Base-by-base conservation (phyloP, 306 rosid species). In the Heteromeles arbutifolia region DNA sequence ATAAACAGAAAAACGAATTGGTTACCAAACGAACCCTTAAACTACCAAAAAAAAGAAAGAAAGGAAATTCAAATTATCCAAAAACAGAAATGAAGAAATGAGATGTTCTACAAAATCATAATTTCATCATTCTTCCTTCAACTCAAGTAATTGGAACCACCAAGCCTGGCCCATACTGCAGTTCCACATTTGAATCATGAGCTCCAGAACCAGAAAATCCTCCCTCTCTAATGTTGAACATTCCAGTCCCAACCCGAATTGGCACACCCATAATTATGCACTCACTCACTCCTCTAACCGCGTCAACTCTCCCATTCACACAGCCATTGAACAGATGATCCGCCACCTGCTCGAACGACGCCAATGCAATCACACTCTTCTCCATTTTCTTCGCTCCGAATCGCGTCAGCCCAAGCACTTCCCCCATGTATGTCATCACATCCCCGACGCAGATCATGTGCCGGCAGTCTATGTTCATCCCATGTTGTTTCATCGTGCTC, bases 371-470 rank as follows among this genome's bases (percentile, higher is more conserved):
- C 4, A 88, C 86, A 79, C 98, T 87, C 82, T 87, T 91, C 61
- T 83, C 97, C 97, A 94, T 94, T 83, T 91, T 90, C 69, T 90
- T 88, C 74, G 90, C 89, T 69, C 97, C 95, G 72, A 86, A 85
- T 85, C 93, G 90, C 15, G 93, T 94, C 78, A 91, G 87, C 45
- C 98, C 98, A 21, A 88, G 92, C 84, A 88, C 85, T 78, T 82
- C 83, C 71, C 97, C 97, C 85, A 85, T 82, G 79, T 68, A 79
- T 25, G 96, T 92, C 97, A 94, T 94, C 77, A 94, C 81, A 85
- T 94, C 98, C 31, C 96, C 97, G 45, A 94, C 86, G 80, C 92
- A 97, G 91, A 88, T 92, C 91, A 92, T 92, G 83, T 94, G 98
- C 50, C 96, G 95, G 69, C 76, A 77, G 74, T 94, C 97, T 78